Percentiles rank a stretch among this genome's conserved stretches.
phyloP scores from a whole-genome alignment of 2,329 filamentous ascomycete species.

The Coniochaeta prunicola region DNA sequence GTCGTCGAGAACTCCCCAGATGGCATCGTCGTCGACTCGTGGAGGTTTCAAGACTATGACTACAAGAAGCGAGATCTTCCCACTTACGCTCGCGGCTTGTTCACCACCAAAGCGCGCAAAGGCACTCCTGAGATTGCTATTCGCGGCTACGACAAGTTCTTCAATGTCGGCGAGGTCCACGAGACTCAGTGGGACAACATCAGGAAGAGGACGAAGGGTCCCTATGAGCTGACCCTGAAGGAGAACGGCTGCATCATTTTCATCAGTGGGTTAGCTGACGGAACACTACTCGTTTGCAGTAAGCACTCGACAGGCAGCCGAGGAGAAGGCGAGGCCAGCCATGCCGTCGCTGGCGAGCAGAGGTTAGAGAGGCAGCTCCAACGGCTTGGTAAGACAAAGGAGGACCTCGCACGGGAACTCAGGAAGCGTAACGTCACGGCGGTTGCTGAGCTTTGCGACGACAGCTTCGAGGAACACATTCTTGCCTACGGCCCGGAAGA shows the following conservation, averaged over 20 bases:
- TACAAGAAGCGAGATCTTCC: slow-evolving; percentile 85
- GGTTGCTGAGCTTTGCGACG: slow-evolving; percentile 93
- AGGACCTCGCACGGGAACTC: slow-evolving; percentile 70
- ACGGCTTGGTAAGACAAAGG: slow-evolving; percentile 67
- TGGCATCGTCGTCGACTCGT: slow-evolving; percentile 71
- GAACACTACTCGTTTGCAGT: slow-evolving; percentile 89
- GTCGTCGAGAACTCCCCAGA: slow-evolving; percentile 54
- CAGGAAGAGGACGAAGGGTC: slow-evolving; percentile 65
- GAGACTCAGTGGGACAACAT: slow-evolving; percentile 82
- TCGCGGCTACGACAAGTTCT: slow-evolving; percentile 97
- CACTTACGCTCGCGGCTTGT: slow-evolving; percentile 88
- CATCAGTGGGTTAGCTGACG: slow-evolving; percentile 84
- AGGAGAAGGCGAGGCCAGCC: slow-evolving; percentile 64
- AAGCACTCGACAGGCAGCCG: slow-evolving; percentile 91
- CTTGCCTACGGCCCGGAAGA: slow-evolving; percentile 76
- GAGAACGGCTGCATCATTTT: slow-evolving; percentile 99
- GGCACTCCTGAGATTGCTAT: slow-evolving; percentile 71
- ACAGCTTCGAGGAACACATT: slow-evolving; percentile 94
- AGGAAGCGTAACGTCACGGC: slow-evolving; percentile 82
- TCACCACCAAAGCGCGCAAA: slow-evolving; percentile 60
- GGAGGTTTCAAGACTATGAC: slow-evolving; percentile 91
- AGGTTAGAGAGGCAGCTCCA: slow-evolving; percentile 77
- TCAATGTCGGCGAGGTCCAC: slow-evolving; percentile 79
- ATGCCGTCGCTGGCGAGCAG: slow-evolving; percentile 74
- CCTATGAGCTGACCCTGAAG: slow-evolving; percentile 93